Base-by-base conservation (phyloP, 2,329 filamentous ascomycete genomes). In the Leptoxyphium fumago region DNA sequence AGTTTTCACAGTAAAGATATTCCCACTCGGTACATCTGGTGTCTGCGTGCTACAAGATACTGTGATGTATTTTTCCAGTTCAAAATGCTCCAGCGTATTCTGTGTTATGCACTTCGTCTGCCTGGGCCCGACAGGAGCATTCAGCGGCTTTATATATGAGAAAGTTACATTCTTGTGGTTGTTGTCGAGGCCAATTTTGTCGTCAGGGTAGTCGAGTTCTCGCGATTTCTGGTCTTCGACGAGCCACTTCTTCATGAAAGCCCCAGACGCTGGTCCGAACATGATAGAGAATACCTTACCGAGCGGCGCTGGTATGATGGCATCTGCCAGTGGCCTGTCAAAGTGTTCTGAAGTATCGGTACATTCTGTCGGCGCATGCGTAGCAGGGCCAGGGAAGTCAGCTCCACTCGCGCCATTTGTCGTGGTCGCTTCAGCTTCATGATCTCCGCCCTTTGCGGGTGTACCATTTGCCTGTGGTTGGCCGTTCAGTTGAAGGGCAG, bases 81-180 rank as follows among this genome's bases (percentile, higher is more conserved):
- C 89, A 28, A 93, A 70, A 39, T 74, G 71, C 47, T 96, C 88
- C n/a, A 98, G 59, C 4, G 74, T 82, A 63, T 94, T 87, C 1
- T 78, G 82, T 41, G 86, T 87, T 46, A 93, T 82, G 61, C 91
- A 98, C 59, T 94, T 95, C 10, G 91, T 98, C 66, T 94, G 85
- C 60, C 76, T 91, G 1, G 91, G 91, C 0, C 91, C 91, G 51
- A 98, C 89, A 1, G 84, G 72, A 2, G 73, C 84, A 54, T 80
- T 75, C 2, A 98, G 68, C 1, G 91, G 91, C 61, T 95, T 96
- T 65, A 94, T 94, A 61, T 95, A 98, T 1, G 79, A 81, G 60
- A 82, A 94, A 15, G 69, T 77, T 39, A 88, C 77, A 2, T 74
- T 74, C 59, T 80, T 84, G 64, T 80, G 84, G 14, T 93, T 85